These are phyloP conservation scores for Scenedesmus sp. DNA, from an alignment of 163 green algal genomes.

Conservation along the genomic window DNA sequence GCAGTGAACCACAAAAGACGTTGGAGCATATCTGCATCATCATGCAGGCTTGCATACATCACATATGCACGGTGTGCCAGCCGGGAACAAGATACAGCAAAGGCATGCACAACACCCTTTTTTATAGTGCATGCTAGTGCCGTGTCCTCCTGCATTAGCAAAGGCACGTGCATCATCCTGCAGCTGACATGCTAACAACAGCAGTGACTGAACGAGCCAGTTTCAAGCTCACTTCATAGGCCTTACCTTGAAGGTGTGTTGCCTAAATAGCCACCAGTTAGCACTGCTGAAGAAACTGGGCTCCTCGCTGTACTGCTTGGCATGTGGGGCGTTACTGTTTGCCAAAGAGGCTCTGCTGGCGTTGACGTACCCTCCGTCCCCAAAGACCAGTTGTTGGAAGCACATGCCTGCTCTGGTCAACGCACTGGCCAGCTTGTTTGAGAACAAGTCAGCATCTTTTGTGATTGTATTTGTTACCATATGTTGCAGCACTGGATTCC, in stretches of 20 bases:
- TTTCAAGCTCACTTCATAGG: no score
- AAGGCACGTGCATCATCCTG: no score
- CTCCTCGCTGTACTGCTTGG: background rate
- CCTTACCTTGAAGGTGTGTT: background rate
- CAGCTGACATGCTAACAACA: no score
- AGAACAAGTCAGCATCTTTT: background rate
- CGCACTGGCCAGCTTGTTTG: background rate
- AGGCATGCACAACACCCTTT: no score
- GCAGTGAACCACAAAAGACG: background rate
- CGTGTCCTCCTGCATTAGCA: no score
- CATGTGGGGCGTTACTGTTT: background rate
- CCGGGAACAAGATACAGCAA: no score
- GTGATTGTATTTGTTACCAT: background rate
- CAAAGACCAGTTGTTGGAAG: slow-evolving; percentile 9
- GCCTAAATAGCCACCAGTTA: slow-evolving; percentile 28
- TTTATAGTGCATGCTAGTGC: no score
- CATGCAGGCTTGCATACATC: no score
- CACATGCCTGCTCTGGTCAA: background rate
- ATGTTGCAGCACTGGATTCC: background rate
- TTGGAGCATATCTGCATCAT: background rate
- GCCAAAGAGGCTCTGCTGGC: background rate
- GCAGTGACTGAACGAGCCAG: no score
- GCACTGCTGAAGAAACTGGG: slow-evolving; percentile 46
- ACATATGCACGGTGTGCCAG: no score
- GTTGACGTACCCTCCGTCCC: slow-evolving; percentile 12